These are phyloP conservation scores for Hymenoscyphus albidus DNA, from an alignment of 2,329 filamentous ascomycete genomes.

Conservation along the genomic window DNA sequence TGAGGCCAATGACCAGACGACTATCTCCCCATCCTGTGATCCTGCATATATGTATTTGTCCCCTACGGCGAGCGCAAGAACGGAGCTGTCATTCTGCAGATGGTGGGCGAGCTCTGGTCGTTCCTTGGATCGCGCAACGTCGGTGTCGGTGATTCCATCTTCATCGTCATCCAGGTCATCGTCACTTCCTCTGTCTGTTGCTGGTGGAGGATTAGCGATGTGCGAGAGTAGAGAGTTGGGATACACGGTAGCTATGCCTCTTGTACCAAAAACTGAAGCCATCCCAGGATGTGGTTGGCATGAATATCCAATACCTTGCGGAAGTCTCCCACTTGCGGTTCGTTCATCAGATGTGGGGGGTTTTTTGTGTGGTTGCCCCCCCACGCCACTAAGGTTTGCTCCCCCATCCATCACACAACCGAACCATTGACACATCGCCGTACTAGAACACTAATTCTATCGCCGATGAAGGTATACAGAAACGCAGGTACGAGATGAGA, in stretches of 20 bases:
- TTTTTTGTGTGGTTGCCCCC: neutral
- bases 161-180: constrained; percentile 23
- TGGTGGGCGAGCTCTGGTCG: constrained; percentile 67
- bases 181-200: constrained; percentile 19
- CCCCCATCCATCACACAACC: neutral
- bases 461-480: neutral
- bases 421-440: neutral
- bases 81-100: constrained; percentile 71
- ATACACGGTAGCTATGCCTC: constrained; percentile 8
- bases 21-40: constrained; percentile 88
- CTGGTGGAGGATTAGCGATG: constrained; percentile 24
- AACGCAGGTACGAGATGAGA: neutral
- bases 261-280: constrained; percentile 28
- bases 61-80: constrained; percentile 79
- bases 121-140: constrained; percentile 19
- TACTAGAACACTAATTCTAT: neutral
- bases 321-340: neutral
- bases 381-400: neutral
- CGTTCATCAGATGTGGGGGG: neutral
- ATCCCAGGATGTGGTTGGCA: constrained; percentile 17
- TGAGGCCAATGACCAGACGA: constrained; percentile 84
- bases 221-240: constrained; percentile 11
- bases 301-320: constrained; percentile 3
- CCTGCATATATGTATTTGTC: constrained; percentile 83
- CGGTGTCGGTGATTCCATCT: constrained; percentile 12